phyloP scores from a whole-genome alignment of 2,329 filamentous ascomycete genomes.

The Fusarium fracticaudum region DNA sequence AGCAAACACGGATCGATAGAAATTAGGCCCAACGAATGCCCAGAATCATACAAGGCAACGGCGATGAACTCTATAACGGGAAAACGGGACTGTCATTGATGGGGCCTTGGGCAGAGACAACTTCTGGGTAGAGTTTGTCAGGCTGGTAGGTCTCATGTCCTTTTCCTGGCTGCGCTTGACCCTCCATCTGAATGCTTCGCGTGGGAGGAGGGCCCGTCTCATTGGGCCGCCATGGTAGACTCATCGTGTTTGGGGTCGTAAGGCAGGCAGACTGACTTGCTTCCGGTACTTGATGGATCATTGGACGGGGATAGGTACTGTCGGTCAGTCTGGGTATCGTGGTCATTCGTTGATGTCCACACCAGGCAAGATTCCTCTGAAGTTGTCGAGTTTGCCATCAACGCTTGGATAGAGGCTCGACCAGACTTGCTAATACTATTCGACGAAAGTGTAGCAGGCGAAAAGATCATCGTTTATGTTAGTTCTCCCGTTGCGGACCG shows the following conservation, averaged over 20 bases:
- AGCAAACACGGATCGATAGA: neutral
- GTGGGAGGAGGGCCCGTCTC: constrained; percentile 33
- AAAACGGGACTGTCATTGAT: neutral
- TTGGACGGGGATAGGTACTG: constrained; percentile 10
- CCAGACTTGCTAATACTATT: constrained; percentile 1
- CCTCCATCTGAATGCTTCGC: constrained; percentile 40
- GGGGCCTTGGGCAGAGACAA: constrained; percentile 32
- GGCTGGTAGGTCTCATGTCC: constrained; percentile 41
- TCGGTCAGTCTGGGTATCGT: neutral
- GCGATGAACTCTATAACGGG: constrained; percentile 5
- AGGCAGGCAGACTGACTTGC: constrained; percentile 29
- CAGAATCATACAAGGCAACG: neutral
- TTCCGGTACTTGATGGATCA: constrained; percentile 15
- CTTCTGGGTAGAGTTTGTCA: constrained; percentile 17
- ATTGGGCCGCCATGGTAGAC: constrained; percentile 42
- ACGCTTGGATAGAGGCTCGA: neutral
- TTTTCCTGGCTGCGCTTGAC: constrained; percentile 39
- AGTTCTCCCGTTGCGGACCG: constrained; percentile 39
- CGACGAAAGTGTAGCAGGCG: neutral
- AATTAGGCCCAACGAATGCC: constrained; percentile 14
- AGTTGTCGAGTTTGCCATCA: neutral
- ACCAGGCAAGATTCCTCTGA: neutral
- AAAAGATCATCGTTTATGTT: constrained; percentile 29
- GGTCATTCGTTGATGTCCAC: constrained; percentile 9
- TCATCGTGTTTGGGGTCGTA: constrained; percentile 25